These are phyloP conservation scores for Apiospora arundinis DNA, from an alignment of 2,329 filamentous ascomycete species.

Conservation along the genomic window DNA sequence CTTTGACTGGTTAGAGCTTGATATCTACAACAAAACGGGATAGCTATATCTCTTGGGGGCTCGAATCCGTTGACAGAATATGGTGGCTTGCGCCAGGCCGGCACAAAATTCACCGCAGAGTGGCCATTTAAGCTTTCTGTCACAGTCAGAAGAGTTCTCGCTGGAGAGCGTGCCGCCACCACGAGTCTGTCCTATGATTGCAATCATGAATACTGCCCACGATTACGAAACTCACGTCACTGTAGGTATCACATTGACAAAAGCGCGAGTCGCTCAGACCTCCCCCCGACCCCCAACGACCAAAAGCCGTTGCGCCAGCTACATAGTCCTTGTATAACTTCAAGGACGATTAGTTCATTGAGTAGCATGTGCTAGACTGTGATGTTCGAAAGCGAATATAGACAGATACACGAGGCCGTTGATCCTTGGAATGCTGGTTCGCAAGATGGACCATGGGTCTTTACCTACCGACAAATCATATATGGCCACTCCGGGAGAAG, in stretches of 20 bases:
- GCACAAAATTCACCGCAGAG: background rate
- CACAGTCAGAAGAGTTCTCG: constrained; percentile 1
- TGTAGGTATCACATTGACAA: background rate
- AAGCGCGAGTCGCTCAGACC: constrained; percentile 4
- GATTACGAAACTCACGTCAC: constrained; percentile 14
- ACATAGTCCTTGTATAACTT: background rate
- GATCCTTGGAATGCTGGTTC: background rate
- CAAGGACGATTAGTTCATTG: background rate
- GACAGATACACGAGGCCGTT: background rate
- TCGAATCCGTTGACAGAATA: constrained; percentile 9
- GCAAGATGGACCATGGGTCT: background rate
- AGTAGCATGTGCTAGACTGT: background rate
- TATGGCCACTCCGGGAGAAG: background rate
- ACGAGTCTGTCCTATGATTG: constrained; percentile 6
- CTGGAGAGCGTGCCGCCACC: constrained; percentile 8
- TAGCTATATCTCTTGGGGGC: background rate
- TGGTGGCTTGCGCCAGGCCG: background rate
- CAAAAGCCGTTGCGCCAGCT: constrained; percentile 13
- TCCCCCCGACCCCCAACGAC: background rate
- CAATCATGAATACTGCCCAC: background rate
- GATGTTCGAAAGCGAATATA: background rate
- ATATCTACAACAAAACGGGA: too few relatives aligned
- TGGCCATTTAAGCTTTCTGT: constrained; percentile 8
- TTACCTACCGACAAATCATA: background rate
- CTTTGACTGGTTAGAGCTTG: background rate